phyloP scores from a whole-genome alignment of 2,329 filamentous ascomycete genomes.

The Pseudogymnoascus destructans region DNA sequence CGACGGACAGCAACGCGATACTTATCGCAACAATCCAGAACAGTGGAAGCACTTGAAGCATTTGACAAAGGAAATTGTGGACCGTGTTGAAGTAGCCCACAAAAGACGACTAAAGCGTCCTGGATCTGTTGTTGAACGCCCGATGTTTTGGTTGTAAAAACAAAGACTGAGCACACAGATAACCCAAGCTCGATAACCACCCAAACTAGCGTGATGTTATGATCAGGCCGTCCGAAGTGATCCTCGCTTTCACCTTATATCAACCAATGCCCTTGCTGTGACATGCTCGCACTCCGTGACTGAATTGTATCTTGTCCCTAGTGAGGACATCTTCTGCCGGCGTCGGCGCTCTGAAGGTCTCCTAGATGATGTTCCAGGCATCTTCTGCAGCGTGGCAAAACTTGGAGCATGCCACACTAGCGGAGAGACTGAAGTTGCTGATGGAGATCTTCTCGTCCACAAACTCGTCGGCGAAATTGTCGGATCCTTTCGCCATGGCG shows the following conservation, averaged over 20 bases:
- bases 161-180: constrained; percentile 56
- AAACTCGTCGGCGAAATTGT: constrained; percentile 87
- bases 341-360: constrained; percentile 8
- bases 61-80: constrained; percentile 29
- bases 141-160: constrained; percentile 77
- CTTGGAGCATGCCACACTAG: constrained; percentile 97
- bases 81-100: constrained; percentile 56
- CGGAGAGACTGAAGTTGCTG: constrained; percentile 94
- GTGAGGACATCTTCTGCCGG: constrained; percentile 6
- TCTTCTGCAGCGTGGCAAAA: constrained; percentile 98
- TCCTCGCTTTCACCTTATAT: constrained; percentile 28
- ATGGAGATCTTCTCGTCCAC: constrained; percentile 98
- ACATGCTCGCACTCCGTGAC: constrained; percentile 1
- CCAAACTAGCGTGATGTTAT: constrained; percentile 54
- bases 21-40: constrained; percentile 2
- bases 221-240: constrained; percentile 39
- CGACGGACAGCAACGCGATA: constrained; percentile 2
- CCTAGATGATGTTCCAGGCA: constrained; percentile 81
- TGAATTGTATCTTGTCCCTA: constrained; percentile 2
- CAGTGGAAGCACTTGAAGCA: constrained; percentile 9
- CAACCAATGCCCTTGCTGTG: constrained; percentile 18
- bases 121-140: constrained; percentile 67
- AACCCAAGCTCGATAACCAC: constrained; percentile 41
- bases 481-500: constrained; percentile 93
- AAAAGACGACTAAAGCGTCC: constrained; percentile 45